Conservation (phyloP, 305 asterid species). For the Solanum chacoense region DNA sequence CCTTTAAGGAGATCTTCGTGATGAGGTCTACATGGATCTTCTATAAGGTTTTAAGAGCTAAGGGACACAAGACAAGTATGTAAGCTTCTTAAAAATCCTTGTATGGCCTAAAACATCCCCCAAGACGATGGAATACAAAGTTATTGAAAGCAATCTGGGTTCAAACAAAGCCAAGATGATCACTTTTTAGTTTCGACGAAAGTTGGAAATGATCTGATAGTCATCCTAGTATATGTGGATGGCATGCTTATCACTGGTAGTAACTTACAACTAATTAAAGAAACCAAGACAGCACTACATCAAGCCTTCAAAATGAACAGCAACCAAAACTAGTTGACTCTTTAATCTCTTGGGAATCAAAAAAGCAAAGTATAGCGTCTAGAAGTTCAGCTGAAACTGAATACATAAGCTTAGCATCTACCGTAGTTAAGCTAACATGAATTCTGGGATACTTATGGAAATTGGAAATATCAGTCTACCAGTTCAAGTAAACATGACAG, state of each 20-base stretch:
- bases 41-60: neutral
- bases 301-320: neutral
- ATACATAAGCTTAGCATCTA: neutral
- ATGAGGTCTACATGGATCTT: neutral
- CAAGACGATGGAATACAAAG: neutral
- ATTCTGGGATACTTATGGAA: neutral
- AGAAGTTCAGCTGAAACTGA: neutral
- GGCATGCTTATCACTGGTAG: neutral
- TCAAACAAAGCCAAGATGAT: neutral
- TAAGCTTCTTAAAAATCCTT: neutral
- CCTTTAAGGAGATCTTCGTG: neutral
- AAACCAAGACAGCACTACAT: neutral
- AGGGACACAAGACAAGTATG: neutral
- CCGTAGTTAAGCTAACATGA: neutral
- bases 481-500: neutral
- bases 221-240: neutral
- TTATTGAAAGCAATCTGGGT: neutral
- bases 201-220: neutral
- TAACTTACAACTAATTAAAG: neutral
- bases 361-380: neutral
- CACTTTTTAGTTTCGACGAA: too few relatives aligned
- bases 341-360: neutral
- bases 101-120: neutral
- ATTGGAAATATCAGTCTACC: neutral
- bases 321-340: neutral